Evolutionary conservation across 2,329 filamentous ascomycete species (phyloP).

Genomic region (Dothiorella sarmentorum): DNA sequence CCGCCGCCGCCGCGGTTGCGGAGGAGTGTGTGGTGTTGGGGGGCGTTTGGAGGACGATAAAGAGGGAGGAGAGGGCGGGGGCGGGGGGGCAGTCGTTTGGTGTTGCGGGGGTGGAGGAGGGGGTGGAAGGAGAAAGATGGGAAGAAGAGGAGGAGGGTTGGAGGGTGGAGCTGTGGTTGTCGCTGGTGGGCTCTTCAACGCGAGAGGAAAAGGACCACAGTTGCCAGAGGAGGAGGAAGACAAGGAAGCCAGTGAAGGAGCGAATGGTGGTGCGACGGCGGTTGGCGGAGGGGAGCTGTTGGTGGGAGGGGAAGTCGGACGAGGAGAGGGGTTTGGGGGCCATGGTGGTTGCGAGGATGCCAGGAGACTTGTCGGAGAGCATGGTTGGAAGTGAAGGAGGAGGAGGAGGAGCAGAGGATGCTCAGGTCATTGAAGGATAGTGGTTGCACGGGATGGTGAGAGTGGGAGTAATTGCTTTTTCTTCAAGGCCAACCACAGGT

Average conservation of each 20-base stretch:
- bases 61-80: constrained; percentile 46
- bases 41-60: constrained; percentile 57
- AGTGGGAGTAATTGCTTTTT: not conserved
- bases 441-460: not conserved
- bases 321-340: not conserved
- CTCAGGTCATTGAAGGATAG: not conserved
- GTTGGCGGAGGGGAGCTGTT: not conserved
- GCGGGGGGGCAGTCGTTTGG: constrained; percentile 21
- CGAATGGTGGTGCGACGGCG: not conserved
- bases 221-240: not conserved
- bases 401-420: not conserved
- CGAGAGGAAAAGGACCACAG: constrained; percentile 2
- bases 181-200: not conserved
- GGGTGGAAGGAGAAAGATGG: no score
- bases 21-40: constrained; percentile 56
- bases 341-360: not conserved
- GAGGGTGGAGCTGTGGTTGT: not conserved
- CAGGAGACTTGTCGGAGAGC: not conserved
- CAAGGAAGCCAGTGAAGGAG: not conserved
- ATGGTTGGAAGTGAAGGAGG: no score
- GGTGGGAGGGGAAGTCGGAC: not conserved
- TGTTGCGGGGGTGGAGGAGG: not conserved
- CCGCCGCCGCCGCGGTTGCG: no score
- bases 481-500: not conserved
- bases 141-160: not conserved